phyloP scores from a whole-genome alignment of 495 filamentous ascomycete genomes.

The Aspergillus ellipticus region DNA sequence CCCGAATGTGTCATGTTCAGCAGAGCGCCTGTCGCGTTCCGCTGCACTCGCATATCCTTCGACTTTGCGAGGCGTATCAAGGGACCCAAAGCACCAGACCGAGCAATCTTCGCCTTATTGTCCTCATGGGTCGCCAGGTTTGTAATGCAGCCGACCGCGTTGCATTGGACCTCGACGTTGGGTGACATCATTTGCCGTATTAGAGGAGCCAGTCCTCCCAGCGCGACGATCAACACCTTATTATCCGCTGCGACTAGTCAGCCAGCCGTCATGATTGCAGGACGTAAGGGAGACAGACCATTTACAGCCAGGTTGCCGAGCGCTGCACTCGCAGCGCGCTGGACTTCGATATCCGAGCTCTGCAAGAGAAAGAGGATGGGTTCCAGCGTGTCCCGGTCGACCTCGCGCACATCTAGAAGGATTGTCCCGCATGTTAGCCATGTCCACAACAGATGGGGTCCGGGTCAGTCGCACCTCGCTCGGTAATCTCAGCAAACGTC shows the following conservation, averaged over 20 bases:
- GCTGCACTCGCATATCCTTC: constrained; percentile 97
- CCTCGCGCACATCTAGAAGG: constrained; percentile 82
- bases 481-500: constrained; percentile 98
- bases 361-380: constrained; percentile 94
- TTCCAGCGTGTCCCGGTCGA: constrained; percentile 89
- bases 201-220: constrained; percentile 85
- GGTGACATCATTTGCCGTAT: constrained; percentile 98
- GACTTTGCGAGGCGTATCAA: constrained; percentile 91
- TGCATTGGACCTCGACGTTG: constrained; percentile 99
- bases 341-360: constrained; percentile 93
- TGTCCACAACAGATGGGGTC: background rate
- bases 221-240: constrained; percentile 90
- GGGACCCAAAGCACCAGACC: constrained; percentile 86
- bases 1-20: constrained; percentile 99
- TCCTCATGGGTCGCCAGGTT: constrained; percentile 98
- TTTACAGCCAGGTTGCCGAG: constrained; percentile 96
- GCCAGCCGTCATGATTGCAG: constrained; percentile 17
- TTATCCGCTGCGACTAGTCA: constrained; percentile 77
- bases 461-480: constrained; percentile 67
- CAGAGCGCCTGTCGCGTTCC: constrained; percentile 93
- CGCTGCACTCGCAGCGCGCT: constrained; percentile 93
- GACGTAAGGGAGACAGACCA: constrained; percentile 53
- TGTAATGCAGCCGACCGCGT: constrained; percentile 97
- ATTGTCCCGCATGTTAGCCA: constrained; percentile 11
- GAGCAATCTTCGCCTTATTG: constrained; percentile 97